phyloP scores from a whole-genome alignment of 2,329 filamentous ascomycete genomes.

The Ascochyta clinopodiicola region DNA sequence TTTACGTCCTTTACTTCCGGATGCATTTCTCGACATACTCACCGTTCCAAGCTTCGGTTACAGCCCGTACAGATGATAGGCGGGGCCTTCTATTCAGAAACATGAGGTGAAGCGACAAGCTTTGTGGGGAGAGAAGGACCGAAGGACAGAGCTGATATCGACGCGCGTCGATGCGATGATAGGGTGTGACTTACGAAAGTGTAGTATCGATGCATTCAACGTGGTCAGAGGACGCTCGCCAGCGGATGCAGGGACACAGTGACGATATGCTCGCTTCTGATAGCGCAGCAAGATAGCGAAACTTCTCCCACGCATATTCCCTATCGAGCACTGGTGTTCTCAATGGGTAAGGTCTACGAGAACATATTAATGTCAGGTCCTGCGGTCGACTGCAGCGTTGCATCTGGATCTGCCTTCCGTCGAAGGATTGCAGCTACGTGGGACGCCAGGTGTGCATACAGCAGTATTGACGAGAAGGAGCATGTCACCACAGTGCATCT shows the following conservation, averaged over 20 bases:
- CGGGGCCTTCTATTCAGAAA: neutral
- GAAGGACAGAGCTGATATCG: constrained; percentile 6
- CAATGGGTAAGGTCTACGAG: neutral
- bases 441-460: constrained; percentile 25
- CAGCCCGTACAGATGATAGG: neutral
- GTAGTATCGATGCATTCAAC: constrained; percentile 2
- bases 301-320: constrained; percentile 1
- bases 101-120: neutral
- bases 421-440: constrained; percentile 5
- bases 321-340: neutral
- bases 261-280: constrained; percentile 26
- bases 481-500: constrained; percentile 23
- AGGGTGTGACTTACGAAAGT: neutral
- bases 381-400: constrained; percentile 7
- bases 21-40: neutral
- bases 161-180: constrained; percentile 11
- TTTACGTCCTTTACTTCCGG: neutral
- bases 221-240: constrained; percentile 3
- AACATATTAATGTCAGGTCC: neutral
- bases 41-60: neutral
- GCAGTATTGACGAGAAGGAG: constrained; percentile 21
- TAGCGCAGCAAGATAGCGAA: constrained; percentile 22
- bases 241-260: constrained; percentile 27
- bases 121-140: neutral
- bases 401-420: constrained; percentile 4